Evolutionary conservation across 2,329 filamentous ascomycete genomes (phyloP).

Genomic region (Fusarium lyarnte): DNA sequence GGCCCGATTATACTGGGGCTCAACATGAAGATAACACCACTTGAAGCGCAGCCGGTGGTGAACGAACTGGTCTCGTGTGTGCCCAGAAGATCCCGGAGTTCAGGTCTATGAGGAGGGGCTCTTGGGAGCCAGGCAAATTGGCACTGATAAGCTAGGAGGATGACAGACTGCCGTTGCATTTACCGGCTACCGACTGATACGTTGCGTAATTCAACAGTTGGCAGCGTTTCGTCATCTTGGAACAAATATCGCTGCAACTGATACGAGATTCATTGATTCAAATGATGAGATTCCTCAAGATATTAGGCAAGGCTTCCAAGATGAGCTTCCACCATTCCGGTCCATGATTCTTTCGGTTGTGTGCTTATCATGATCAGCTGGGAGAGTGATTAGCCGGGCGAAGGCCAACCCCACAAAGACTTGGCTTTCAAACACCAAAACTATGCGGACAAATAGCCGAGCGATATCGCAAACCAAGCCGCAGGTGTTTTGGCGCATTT

Average conservation of each 20-base stretch:
- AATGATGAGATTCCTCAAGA: not conserved
- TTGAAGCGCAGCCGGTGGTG: constrained; percentile 1
- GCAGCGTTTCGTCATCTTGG: not conserved
- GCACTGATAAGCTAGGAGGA: not conserved
- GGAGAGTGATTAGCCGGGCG: constrained; percentile 27
- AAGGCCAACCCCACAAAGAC: constrained; percentile 35
- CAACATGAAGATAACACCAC: constrained; percentile 24
- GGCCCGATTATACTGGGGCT: constrained; percentile 32
- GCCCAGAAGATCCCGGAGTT: constrained; percentile 5
- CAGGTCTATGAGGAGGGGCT: constrained; percentile 3
- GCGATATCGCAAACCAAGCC: constrained; percentile 18
- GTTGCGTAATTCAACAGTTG: not conserved
- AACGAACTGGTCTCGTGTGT: constrained; percentile 24
- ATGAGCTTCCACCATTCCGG: constrained; percentile 4
- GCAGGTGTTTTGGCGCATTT: constrained; percentile 8
- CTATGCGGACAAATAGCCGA: constrained; percentile 22
- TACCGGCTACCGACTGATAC: not conserved
- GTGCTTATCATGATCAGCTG: constrained; percentile 40
- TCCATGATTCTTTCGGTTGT: constrained; percentile 14
- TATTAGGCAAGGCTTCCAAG: constrained; percentile 10
- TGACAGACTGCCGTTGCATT: not conserved
- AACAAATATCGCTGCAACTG: not conserved
- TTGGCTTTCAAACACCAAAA: constrained; percentile 21
- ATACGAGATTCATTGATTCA: not conserved
- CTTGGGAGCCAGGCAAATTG: constrained; percentile 9